Conservation (phyloP, 257 asterid genomes). For the Nicotiana benthamiana region DNA sequence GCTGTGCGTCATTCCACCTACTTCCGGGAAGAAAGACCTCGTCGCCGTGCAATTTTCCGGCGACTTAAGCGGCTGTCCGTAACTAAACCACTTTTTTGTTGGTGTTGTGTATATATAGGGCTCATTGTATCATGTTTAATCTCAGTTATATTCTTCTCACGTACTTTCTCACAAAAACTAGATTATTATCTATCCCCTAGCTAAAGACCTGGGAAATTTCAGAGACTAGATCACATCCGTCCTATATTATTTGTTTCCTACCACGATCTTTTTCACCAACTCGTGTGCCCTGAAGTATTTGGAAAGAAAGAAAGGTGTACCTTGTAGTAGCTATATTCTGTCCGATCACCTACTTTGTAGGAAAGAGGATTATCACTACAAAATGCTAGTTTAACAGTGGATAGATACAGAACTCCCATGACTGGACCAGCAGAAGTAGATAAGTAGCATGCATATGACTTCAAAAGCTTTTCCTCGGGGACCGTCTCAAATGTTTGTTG, state of each 20-base stretch:
- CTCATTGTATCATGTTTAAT: too few relatives aligned
- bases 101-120: too few relatives aligned
- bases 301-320: conserved; percentile 19
- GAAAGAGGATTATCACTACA: conserved; percentile 87
- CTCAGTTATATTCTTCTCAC: too few relatives aligned
- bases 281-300: neutral
- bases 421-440: conserved; percentile 97
- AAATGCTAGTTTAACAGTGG: conserved; percentile 80
- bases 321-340: conserved; percentile 83
- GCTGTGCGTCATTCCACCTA: too few relatives aligned
- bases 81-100: too few relatives aligned
- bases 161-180: too few relatives aligned
- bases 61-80: too few relatives aligned
- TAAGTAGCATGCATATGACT: conserved; percentile 75
- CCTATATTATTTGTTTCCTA: neutral
- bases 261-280: neutral
- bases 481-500: conserved; percentile 73
- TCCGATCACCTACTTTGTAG: conserved; percentile 58
- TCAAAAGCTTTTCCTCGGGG: conserved; percentile 65
- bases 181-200: neutral
- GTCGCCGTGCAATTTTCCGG: too few relatives aligned
- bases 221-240: neutral
- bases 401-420: conserved; percentile 65
- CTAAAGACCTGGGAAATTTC: neutral
- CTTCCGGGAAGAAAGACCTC: too few relatives aligned